Conservation (phyloP, 1,284 basidiomycete species). For the Sanguinoderma infundibulare region DNA sequence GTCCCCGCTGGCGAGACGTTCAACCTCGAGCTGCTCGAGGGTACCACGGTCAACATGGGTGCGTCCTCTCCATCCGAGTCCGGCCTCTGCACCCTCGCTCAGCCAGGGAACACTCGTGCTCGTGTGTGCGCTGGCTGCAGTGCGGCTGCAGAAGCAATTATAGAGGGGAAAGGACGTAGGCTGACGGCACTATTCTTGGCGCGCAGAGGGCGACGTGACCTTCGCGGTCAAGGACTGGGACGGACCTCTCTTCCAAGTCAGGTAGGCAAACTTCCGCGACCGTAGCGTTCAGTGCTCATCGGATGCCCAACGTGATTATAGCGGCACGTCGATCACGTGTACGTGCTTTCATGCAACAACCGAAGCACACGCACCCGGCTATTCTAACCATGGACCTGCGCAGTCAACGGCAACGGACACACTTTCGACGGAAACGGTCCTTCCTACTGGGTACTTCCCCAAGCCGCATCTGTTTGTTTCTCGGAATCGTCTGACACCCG, state of each 20-base stretch:
- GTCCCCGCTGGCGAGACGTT: conserved; percentile 28
- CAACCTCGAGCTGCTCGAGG: conserved; percentile 20
- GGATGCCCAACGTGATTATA: not conserved
- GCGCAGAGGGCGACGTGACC: conserved; percentile 27
- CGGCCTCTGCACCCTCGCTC: not conserved
- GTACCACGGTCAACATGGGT: conserved; percentile 27
- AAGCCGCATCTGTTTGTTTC: not conserved
- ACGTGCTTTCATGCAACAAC: not conserved
- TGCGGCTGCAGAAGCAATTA: not conserved
- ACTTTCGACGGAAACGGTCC: conserved; percentile 46
- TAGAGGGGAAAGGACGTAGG: not conserved
- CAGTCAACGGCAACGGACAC: conserved; percentile 47
- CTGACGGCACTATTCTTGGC: conserved; percentile 14
- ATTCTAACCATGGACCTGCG: conserved; percentile 5
- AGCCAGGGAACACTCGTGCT: not conserved
- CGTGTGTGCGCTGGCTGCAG: not conserved
- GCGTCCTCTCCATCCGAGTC: not conserved
- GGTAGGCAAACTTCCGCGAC: conserved; percentile 11
- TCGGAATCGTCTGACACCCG: too few species aligned
- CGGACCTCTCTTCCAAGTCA: conserved; percentile 29
- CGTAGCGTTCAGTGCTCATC: not conserved
- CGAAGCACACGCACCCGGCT: not conserved
- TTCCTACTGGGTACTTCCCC: conserved; percentile 39
- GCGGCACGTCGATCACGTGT: conserved; percentile 24
- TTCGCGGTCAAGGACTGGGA: conserved; percentile 27